These are phyloP conservation scores for Phaeosphaeriaceae sp. DNA, from an alignment of 2,329 filamentous ascomycete species.

Conservation along the genomic window DNA sequence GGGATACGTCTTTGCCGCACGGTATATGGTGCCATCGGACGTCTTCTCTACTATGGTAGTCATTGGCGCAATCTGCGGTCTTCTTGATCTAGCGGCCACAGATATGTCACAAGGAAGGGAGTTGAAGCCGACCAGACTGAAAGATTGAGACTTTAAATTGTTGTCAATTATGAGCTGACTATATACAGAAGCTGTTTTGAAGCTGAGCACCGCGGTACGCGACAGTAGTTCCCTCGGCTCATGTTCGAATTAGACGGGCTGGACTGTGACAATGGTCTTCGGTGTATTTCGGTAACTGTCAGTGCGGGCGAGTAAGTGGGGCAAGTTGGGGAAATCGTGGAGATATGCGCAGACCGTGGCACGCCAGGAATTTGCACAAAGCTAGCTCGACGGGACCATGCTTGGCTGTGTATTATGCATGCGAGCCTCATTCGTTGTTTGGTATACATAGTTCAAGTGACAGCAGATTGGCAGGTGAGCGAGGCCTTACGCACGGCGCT, in stretches of 20 bases:
- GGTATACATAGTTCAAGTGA: background rate
- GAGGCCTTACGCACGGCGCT: conserved; percentile 22
- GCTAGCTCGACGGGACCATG: background rate
- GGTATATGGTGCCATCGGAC: conserved; percentile 37
- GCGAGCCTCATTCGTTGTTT: background rate
- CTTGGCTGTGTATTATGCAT: background rate
- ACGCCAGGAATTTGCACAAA: background rate
- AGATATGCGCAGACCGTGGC: conserved; percentile 1
- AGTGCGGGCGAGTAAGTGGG: conserved; percentile 30
- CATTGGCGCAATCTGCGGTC: conserved; percentile 23
- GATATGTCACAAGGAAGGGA: background rate
- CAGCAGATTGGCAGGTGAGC: background rate
- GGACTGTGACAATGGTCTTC: conserved; percentile 1
- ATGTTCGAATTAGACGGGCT: conserved; percentile 5
- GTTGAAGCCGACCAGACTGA: background rate
- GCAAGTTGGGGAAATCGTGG: conserved; percentile 17
- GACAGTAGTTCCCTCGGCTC: conserved; percentile 13
- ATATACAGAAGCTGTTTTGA: background rate
- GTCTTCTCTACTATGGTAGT: conserved; percentile 44
- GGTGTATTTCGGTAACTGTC: conserved; percentile 31
- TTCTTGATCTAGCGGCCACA: background rate
- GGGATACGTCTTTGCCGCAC: conserved; percentile 38
- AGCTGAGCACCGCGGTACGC: background rate
- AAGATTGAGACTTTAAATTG: background rate
- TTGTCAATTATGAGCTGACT: background rate